Percentiles rank a stretch among this genome's conserved stretches.
Evolutionary conservation across 2,329 filamentous ascomycete species (phyloP).

Genomic region (Periconia digitata): DNA sequence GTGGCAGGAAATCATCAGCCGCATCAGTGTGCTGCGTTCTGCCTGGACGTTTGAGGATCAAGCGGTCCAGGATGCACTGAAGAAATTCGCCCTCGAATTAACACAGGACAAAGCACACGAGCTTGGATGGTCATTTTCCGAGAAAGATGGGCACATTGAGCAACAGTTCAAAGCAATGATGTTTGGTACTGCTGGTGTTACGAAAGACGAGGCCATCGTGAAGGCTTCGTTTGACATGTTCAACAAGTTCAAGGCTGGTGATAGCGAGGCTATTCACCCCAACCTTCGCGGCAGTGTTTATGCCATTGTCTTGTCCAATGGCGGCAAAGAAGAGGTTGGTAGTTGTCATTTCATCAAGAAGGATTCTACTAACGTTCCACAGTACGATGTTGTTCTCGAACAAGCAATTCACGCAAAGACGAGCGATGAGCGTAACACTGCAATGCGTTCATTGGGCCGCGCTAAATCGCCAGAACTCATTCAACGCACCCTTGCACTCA

Average conservation of each 20-base stretch:
- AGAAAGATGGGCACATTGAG: constrained; percentile 82
- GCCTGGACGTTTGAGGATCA: constrained; percentile 89
- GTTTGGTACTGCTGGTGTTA: constrained; percentile 79
- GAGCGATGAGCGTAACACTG: constrained; percentile 88
- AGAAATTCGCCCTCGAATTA: constrained; percentile 79
- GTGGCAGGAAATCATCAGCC: constrained; percentile 87
- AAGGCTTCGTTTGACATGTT: constrained; percentile 89
- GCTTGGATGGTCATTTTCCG: constrained; percentile 84
- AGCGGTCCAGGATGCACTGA: constrained; percentile 71
- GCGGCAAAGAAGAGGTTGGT: constrained; percentile 76
- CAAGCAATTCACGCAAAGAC: constrained; percentile 75
- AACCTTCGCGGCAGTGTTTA: constrained; percentile 89
- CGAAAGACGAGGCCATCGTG: constrained; percentile 77
- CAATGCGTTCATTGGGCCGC: constrained; percentile 79
- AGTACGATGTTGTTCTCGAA: constrained; percentile 76
- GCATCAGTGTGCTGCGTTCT: constrained; percentile 74
- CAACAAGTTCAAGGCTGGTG: constrained; percentile 76
- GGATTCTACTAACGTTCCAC: constrained; percentile 18
- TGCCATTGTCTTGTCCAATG: constrained; percentile 78
- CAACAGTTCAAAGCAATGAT: constrained; percentile 94
- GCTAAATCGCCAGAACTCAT: constrained; percentile 78
- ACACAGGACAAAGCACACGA: constrained; percentile 79
- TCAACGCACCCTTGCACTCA: constrained; percentile 73
- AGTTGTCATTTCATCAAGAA: background rate
- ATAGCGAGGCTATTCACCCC: constrained; percentile 81